Evolutionary conservation across 306 rosid species (phyloP).

Genomic region (Citrullus colocynthis): DNA sequence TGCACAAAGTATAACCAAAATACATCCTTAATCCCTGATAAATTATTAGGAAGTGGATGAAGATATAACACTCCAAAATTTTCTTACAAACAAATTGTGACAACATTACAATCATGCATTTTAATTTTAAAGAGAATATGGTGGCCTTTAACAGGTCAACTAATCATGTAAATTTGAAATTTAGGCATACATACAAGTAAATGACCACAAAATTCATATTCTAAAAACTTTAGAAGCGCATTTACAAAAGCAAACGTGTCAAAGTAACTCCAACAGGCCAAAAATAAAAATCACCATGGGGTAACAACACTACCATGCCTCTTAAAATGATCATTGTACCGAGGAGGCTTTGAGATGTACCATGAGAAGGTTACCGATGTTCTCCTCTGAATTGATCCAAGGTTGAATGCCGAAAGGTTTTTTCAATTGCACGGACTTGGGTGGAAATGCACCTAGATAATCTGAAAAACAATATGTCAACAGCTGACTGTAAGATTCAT

Average conservation of each 20-base stretch:
- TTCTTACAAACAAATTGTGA: background rate
- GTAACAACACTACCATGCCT: background rate
- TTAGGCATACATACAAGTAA: background rate
- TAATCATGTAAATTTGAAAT: background rate
- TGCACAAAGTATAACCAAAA: background rate
- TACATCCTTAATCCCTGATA: background rate
- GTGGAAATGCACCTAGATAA: constrained; percentile 66
- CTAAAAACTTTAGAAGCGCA: background rate
- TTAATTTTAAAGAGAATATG: background rate
- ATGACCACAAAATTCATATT: background rate
- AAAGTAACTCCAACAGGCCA: background rate
- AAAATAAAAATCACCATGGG: background rate
- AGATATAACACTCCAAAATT: background rate
- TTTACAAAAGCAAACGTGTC: background rate
- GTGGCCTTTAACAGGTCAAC: background rate
- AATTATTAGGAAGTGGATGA: background rate
- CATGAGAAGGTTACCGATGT: constrained; percentile 92
- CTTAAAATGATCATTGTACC: background rate
- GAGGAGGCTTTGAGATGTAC: constrained; percentile 26
- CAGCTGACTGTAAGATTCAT: constrained; percentile 9
- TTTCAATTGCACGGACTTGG: constrained; percentile 54
- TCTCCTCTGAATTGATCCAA: constrained; percentile 77
- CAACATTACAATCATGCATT: background rate
- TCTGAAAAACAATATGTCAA: constrained; percentile 26
- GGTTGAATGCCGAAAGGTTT: constrained; percentile 75